A percentile compares a stretch with the other conserved stretches of the same genome.
Evolutionary conservation across 768 basidiomycete species (phyloP).

Genomic region (Suillus subaureus): DNA sequence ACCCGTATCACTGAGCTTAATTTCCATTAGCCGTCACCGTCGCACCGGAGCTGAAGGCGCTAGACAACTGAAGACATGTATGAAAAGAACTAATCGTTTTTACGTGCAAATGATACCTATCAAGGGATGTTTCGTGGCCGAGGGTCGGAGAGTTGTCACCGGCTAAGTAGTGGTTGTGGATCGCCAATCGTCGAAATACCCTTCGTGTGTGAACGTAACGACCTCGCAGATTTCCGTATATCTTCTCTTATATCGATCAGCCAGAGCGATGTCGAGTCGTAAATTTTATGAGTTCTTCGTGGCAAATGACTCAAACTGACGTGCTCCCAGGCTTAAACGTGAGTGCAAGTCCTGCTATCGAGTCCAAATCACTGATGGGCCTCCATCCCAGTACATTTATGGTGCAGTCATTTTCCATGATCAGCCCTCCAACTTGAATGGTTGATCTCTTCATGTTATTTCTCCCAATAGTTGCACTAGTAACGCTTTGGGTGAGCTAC

Average conservation of each 20-base stretch:
- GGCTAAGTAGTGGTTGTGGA: not conserved
- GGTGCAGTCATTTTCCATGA: not conserved
- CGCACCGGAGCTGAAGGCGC: not conserved
- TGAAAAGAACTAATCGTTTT: not conserved
- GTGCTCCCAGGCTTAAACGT: not conserved
- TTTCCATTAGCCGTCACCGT: not conserved
- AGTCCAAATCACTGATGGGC: not conserved
- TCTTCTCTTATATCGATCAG: conserved; percentile 1
- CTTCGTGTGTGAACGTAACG: not conserved
- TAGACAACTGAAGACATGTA: not conserved
- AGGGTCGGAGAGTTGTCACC: not conserved
- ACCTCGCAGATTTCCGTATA: not conserved
- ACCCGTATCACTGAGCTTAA: not conserved
- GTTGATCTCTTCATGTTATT: not conserved
- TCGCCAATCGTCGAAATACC: not conserved
- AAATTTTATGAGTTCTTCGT: not conserved
- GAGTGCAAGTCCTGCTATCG: not conserved
- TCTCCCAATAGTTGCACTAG: not conserved
- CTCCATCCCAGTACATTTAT: not conserved
- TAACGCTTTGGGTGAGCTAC: not conserved
- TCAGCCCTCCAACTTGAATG: not conserved
- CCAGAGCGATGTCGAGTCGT: not conserved
- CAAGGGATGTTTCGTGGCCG: not conserved
- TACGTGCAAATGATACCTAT: not conserved
- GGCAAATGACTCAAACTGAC: not conserved